Conservation (phyloP, 768 basidiomycete species). For the Mycena crocata region DNA sequence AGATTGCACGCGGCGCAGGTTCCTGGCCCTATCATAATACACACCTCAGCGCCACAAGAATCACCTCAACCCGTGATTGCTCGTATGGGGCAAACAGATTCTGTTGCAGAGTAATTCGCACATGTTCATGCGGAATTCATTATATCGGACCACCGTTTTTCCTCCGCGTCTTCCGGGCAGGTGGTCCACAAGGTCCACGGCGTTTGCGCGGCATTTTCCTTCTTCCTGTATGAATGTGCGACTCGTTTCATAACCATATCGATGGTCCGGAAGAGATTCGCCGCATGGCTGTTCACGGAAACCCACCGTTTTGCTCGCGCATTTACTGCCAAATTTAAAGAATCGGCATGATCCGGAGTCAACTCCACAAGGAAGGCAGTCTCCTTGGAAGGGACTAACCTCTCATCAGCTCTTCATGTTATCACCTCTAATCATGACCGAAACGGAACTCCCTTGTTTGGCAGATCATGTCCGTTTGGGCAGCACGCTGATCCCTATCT, state of each 20-base stretch:
- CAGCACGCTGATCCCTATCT: conserved; percentile 22
- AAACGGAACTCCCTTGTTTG: conserved; percentile 24
- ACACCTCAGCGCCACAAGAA: conserved; percentile 18
- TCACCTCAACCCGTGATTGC: conserved; percentile 12
- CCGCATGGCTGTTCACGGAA: conserved; percentile 4
- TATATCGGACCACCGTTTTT: conserved; percentile 6
- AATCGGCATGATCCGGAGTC: conserved; percentile 25
- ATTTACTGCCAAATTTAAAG: not conserved
- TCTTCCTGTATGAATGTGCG: not conserved
- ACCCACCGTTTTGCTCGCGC: not conserved
- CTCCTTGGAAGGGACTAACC: not conserved
- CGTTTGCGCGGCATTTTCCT: conserved; percentile 16
- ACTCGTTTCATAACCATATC: conserved; percentile 14
- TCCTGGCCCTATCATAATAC: conserved; percentile 9
- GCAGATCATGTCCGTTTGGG: conserved; percentile 32
- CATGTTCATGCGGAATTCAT: conserved; percentile 15
- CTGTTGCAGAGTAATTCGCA: conserved; percentile 10
- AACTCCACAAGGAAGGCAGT: conserved; percentile 8
- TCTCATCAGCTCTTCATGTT: not conserved
- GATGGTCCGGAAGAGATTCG: not conserved
- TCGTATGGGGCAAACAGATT: not conserved
- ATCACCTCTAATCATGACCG: not conserved
- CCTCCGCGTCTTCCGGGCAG: conserved; percentile 1
- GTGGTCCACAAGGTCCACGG: conserved; percentile 10
- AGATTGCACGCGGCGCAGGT: too few species aligned